These are phyloP conservation scores for Candida manassasensis DNA, from an alignment of 805 yeast genomes.

Conservation along the genomic window DNA sequence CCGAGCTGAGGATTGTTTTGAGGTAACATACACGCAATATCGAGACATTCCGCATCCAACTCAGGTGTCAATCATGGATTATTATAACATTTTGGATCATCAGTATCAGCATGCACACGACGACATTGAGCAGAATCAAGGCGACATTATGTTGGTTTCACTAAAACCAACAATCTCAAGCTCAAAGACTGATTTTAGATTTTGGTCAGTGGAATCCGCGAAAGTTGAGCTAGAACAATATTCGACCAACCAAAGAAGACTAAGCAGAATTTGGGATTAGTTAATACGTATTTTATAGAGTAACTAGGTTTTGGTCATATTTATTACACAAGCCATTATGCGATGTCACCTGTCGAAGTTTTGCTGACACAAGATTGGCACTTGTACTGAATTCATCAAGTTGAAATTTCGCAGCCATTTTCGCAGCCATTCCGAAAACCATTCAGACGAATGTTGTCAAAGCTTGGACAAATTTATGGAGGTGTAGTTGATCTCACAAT, in stretches of 20 bases:
- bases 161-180: background rate
- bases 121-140: too few species aligned
- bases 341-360: too few species aligned
- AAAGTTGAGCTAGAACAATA: slow-evolving; percentile 28
- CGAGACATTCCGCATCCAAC: background rate
- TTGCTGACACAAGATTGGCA: too few species aligned
- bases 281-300: too few species aligned
- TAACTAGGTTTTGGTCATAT: too few species aligned
- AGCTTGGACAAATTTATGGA: too few species aligned
- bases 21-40: slow-evolving; percentile 6
- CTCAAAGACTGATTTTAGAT: slow-evolving; percentile 4
- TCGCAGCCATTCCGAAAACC: too few species aligned
- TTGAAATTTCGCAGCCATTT: too few species aligned
- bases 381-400: too few species aligned
- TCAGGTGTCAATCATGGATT: slow-evolving; percentile 1
- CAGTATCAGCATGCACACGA: slow-evolving; percentile 1
- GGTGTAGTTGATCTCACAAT: too few species aligned
- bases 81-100: background rate
- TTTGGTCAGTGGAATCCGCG: slow-evolving; percentile 26
- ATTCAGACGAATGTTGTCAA: too few species aligned
- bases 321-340: too few species aligned
- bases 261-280: slow-evolving; percentile 17
- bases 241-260: slow-evolving; percentile 13
- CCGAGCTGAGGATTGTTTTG: slow-evolving; percentile 11
- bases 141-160: background rate